Conservation (phyloP, 805 yeast species). For the Candida silvatica region DNA sequence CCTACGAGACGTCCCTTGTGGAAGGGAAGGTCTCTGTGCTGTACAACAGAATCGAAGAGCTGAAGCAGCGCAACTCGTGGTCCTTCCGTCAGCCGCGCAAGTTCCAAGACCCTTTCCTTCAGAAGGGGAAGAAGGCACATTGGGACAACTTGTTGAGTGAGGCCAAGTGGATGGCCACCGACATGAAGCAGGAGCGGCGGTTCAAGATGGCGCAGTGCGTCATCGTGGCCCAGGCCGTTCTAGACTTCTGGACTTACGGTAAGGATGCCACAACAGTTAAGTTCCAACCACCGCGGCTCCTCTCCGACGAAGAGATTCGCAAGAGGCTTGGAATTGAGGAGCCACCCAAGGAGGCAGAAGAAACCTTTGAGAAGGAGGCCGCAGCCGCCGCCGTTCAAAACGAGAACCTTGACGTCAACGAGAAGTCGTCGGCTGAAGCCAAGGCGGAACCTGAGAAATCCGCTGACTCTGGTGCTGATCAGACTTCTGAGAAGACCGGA, state of each 20-base stretch:
- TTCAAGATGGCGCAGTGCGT: constrained; percentile 64
- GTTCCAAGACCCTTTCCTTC: constrained; percentile 56
- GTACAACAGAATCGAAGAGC: constrained; percentile 84
- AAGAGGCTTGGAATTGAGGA: constrained; percentile 4
- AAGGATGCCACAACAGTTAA: constrained; percentile 55
- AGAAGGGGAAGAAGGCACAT: constrained; percentile 37
- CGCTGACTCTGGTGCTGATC: neutral
- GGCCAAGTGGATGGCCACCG: constrained; percentile 76
- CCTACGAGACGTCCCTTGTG: constrained; percentile 73
- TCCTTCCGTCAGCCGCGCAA: constrained; percentile 77
- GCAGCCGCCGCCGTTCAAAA: neutral
- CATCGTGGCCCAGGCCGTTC: constrained; percentile 60
- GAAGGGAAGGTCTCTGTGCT: constrained; percentile 91
- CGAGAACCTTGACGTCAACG: neutral
- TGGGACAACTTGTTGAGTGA: constrained; percentile 74
- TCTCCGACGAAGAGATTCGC: constrained; percentile 3
- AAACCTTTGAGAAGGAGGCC: neutral
- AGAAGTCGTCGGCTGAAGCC: neutral
- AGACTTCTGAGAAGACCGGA: constrained; percentile 4
- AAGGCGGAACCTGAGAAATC: constrained; percentile 3
- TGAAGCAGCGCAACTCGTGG: constrained; percentile 85
- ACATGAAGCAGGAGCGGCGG: constrained; percentile 62
- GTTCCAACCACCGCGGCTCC: constrained; percentile 31
- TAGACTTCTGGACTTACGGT: constrained; percentile 75
- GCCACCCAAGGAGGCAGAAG: neutral